These are phyloP conservation scores for Phylloporus scabripes DNA, from an alignment of 768 basidiomycete genomes.

Conservation along the genomic window DNA sequence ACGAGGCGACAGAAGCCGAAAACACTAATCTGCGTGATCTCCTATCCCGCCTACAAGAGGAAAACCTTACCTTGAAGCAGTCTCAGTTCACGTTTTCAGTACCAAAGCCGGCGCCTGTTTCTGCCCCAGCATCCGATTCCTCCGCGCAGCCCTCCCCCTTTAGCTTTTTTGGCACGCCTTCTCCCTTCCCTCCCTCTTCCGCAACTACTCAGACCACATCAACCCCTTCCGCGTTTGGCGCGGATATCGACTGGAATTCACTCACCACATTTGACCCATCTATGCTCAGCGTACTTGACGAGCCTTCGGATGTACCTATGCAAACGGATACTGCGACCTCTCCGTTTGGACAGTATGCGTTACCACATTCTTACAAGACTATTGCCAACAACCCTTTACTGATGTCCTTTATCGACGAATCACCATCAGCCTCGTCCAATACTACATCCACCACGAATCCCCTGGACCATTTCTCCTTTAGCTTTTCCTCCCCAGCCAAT, in stretches of 20 bases:
- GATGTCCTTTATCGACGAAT: conserved; percentile 72
- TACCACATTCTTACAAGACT: conserved; percentile 58
- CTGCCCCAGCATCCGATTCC: conserved; percentile 21
- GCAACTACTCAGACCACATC: conserved; percentile 31
- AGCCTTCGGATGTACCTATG: conserved; percentile 55
- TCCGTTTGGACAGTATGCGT: conserved; percentile 44
- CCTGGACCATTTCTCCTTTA: conserved; percentile 42
- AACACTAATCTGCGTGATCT: conserved; percentile 89
- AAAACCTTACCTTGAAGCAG: conserved; percentile 80
- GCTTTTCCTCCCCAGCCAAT: conserved; percentile 34
- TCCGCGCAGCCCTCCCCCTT: conserved; percentile 18
- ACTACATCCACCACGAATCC: conserved; percentile 16
- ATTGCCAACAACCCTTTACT: conserved; percentile 81
- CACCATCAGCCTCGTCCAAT: conserved; percentile 22
- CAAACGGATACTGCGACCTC: conserved; percentile 47
- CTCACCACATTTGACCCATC: conserved; percentile 66
- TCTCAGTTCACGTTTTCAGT: conserved; percentile 79
- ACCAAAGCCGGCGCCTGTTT: conserved; percentile 39
- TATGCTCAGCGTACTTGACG: conserved; percentile 61
- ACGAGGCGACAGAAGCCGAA: conserved; percentile 64
- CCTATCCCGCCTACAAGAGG: conserved; percentile 75
- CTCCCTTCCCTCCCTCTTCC: conserved; percentile 19
- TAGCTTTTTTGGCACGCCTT: conserved; percentile 22
- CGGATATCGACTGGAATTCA: conserved; percentile 56
- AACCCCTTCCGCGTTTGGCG: conserved; percentile 16